These are phyloP conservation scores for Plasmopara viticola DNA, from an alignment of 352 stramenopile species.

Conservation along the genomic window DNA sequence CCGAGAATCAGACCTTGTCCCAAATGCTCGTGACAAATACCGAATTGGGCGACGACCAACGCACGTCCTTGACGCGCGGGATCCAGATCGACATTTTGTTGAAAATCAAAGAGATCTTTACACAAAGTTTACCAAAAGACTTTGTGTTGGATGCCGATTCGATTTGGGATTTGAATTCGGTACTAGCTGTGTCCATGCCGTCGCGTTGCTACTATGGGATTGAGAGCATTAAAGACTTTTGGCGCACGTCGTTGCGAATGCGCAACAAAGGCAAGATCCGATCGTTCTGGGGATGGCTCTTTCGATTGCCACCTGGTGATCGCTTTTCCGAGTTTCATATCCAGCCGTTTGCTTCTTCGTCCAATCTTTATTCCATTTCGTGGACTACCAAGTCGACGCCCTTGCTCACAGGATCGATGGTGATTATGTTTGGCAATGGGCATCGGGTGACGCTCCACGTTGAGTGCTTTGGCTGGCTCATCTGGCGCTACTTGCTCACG, in stretches of 20 bases:
- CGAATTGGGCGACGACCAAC: conserved; percentile 47
- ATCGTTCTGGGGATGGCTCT: conserved; percentile 82
- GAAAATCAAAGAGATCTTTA: conserved; percentile 87
- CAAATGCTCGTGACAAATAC: conserved; percentile 73
- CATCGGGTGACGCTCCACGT: conserved; percentile 80
- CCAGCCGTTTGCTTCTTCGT: conserved; percentile 60
- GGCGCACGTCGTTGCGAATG: conserved; percentile 77
- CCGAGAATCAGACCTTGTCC: conserved; percentile 64
- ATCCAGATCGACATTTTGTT: conserved; percentile 86
- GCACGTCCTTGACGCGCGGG: conserved; percentile 57
- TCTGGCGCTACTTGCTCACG: conserved; percentile 79
- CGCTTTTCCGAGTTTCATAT: conserved; percentile 74
- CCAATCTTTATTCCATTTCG: conserved; percentile 78
- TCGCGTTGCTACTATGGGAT: conserved; percentile 83
- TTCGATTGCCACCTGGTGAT: conserved; percentile 65
- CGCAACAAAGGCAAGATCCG: conserved; percentile 86
- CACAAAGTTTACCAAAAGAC: conserved; percentile 76
- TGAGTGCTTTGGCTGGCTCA: conserved; percentile 81
- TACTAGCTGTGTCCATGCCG: conserved; percentile 78
- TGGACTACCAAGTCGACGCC: conserved; percentile 81
- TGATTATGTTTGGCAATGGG: conserved; percentile 81
- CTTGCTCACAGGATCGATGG: conserved; percentile 63
- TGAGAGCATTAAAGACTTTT: conserved; percentile 85
- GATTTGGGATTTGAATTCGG: conserved; percentile 82
- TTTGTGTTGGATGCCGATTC: conserved; percentile 80